Evolutionary conservation across 139 green algal species (phyloP).

Genomic region (Chlamydomonas applanata): DNA sequence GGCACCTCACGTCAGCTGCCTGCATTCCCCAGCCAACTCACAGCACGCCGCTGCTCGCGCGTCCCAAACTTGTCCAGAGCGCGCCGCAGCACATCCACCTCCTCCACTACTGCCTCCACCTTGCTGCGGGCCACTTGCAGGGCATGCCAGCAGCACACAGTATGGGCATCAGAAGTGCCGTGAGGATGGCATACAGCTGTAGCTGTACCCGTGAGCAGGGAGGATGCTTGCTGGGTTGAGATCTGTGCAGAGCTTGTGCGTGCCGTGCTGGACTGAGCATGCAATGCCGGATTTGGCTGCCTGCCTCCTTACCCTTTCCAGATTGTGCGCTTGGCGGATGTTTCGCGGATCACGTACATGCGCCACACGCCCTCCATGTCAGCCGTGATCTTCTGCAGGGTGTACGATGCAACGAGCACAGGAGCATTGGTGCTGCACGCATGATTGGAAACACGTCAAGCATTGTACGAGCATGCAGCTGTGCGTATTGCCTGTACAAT

Average conservation of each 20-base stretch:
- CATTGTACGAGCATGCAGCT: not conserved
- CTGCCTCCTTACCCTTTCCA: constrained; percentile 62
- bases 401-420: too few relatives aligned
- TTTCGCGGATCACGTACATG: constrained; percentile 75
- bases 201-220: too few relatives aligned
- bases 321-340: constrained; percentile 55
- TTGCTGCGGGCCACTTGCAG: constrained; percentile 50
- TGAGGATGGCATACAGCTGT: not conserved
- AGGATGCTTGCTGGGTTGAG: not conserved
- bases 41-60: constrained; percentile 16
- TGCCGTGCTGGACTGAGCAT: not conserved
- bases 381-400: constrained; percentile 55
- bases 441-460: too few relatives aligned
- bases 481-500: not conserved
- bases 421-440: too few relatives aligned
- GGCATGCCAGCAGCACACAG: not conserved
- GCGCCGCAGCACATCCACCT: constrained; percentile 59
- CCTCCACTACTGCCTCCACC: constrained; percentile 81
- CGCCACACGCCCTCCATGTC: constrained; percentile 82
- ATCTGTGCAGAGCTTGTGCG: not conserved
- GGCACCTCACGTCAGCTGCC: too few relatives aligned
- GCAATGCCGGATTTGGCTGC: too few relatives aligned
- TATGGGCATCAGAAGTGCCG: not conserved
- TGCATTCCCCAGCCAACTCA: too few relatives aligned
- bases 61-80: constrained; percentile 21